Base-by-base conservation (phyloP, 768 basidiomycete species). In the Boletus vermiculosoides region DNA sequence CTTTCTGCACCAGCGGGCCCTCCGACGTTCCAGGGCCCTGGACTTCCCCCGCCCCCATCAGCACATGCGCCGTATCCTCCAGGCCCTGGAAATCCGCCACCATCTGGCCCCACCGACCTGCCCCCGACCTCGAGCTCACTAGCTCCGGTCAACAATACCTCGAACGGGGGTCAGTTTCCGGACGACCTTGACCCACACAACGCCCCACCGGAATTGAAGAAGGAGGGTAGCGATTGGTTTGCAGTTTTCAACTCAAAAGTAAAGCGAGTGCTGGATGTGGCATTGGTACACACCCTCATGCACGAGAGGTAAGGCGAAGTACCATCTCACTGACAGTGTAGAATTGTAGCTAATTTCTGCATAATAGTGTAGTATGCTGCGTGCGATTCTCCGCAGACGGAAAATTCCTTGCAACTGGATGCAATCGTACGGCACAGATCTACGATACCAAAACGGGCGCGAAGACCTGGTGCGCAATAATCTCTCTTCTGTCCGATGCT, bases 311-410 rank as follows among this genome's bases (percentile, higher is more conserved):
- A 67, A 53, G 76, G 69, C 15, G 13, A 44, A 33, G 49, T 30
- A 15, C 44, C 30, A 55, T 57, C 52, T 53, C 42, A 30, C 28
- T n/a, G 16, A 44, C 10, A 20, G 37, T 22, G 13, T 33, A 33
- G 5, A 18, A 48, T 36, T 12, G 5, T 46, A 41, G 8, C 61
- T 69, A 11, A 71, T 45, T 45, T 28, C 12, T 44, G 25, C 47
- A 31, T 15, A 23, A 56, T 60, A 88, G 88, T 57, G 88, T 90
- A 23, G 88, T 90, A 10, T 92, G 95, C 65, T 97, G 94, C 66
- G 94, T 97, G 28, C 83, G 90, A 57, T 96, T 97, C 75, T 96
- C 93, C 50, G 90, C 92, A 15, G 94, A 98, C 72, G 93, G 95
- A 28, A 93, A 91, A 71, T 86, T 80, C 58, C 83, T 98, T 33